These are phyloP conservation scores for Papiliotrema fonsecae DNA, from an alignment of 1,284 basidiomycete genomes.

Conservation along the genomic window DNA sequence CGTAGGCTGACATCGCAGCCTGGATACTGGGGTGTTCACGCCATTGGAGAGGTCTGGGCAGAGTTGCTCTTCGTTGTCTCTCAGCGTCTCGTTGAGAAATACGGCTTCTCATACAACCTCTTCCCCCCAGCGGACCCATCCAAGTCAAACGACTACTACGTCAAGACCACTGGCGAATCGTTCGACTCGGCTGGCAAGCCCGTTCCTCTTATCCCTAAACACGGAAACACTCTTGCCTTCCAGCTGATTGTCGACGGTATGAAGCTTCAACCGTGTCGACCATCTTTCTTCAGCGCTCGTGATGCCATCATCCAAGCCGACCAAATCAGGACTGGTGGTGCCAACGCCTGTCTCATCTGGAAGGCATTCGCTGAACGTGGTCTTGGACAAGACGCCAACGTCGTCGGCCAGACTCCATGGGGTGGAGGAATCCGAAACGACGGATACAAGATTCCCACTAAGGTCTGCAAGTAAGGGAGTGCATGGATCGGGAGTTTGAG, in stretches of 20 bases:
- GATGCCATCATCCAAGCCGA: slow-evolving; percentile 95
- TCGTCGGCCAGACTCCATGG: slow-evolving; percentile 82
- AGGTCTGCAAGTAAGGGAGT: slow-evolving; percentile 43
- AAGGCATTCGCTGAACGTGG: slow-evolving; percentile 77
- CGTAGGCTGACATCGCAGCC: slow-evolving; percentile 1
- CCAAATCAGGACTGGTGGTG: slow-evolving; percentile 79
- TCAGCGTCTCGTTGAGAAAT: slow-evolving; percentile 68
- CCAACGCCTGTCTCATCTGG: slow-evolving; percentile 90
- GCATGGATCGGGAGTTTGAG: too few species aligned
- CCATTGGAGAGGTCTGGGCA: slow-evolving; percentile 94
- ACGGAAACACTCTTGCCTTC: slow-evolving; percentile 81
- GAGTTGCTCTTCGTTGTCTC: slow-evolving; percentile 83
- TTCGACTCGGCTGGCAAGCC: slow-evolving; percentile 48
- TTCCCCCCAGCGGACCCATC: slow-evolving; percentile 64
- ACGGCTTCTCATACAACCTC: slow-evolving; percentile 71
- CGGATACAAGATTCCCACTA: slow-evolving; percentile 49
- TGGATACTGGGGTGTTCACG: slow-evolving; percentile 54
- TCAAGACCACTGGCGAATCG: slow-evolving; percentile 23
- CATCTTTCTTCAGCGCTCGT: slow-evolving; percentile 84
- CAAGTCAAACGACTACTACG: slow-evolving; percentile 63
- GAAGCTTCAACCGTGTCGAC: slow-evolving; percentile 91
- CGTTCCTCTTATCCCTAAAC: slow-evolving; percentile 72
- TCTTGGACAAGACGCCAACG: slow-evolving; percentile 67
- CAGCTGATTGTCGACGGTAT: slow-evolving; percentile 87
- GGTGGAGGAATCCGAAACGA: slow-evolving; percentile 69